Base-by-base conservation (phyloP, 768 basidiomycete genomes). In the Sporobolomyces roseus region DNA sequence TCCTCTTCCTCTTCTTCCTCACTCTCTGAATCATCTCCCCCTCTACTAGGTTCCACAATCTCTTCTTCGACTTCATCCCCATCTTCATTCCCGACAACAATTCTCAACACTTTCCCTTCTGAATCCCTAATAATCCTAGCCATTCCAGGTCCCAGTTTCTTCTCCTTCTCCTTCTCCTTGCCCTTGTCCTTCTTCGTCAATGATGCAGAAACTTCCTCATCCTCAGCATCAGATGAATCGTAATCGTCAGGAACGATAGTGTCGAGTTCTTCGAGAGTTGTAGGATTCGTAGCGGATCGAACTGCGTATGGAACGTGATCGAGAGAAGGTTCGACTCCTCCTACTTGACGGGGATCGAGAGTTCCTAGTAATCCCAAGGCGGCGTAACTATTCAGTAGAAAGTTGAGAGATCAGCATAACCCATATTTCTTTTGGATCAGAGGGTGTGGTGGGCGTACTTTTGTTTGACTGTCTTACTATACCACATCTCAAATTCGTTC, bases 81-180 rank as follows among this genome's bases (percentile, higher is more conserved):
- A 27, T 83, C 54, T 32, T 70, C 67, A 10, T 21, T 45, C 1
- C 60, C 68, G 17, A 74, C 38, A 30, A 60, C 58, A 35, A 74
- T 81, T 53, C 84, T 82, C 27, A 91, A 75, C 45, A 93, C 82
- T 70, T 87, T 87, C 33, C 93, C 93, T 4, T 83, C 80, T 43
- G 82, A 85, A 78, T 93, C 92, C 53, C 91, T 83, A 58, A 91
- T 78, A 73, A 97, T 93, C 76, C 85, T 84, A 35, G 91, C 93
- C 76, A 85, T 87, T 2, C 89, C 88, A 73, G 81, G 68, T 25
- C 43, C 84, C 17, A 84, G 85, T 43, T 49, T 32, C 36, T 43
- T 12, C 27, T 50, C 49, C 27, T 46, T 53, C 17, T 62, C 41
- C 46, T 48, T 30, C 35, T 50, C 48, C 25, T 48, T 29, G 25